Evolutionary conservation across 164 flowering plant genomes (phyloP), one percentile per base, ranked within the genome.

Genomic region (Macadamia tetraphylla): DNA sequence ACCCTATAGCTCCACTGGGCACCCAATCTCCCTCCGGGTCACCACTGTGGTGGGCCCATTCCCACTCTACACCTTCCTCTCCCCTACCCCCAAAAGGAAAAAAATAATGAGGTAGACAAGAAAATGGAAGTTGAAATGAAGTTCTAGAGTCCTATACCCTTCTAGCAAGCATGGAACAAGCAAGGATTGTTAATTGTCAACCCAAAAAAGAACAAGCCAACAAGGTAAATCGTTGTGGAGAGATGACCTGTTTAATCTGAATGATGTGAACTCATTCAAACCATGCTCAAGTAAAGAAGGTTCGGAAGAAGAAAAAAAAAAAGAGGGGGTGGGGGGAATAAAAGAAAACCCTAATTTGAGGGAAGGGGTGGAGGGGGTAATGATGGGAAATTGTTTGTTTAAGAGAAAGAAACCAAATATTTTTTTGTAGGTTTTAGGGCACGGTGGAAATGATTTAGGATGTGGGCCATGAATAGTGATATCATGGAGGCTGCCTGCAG

Each of bases 401-500:
- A 35, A 35, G 40, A 63, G 31, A 49, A 63, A 48, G 53, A 17
- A 56, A 66, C 29, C 31, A 35, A 35, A 35, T 35, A 35, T 35
- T 5, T 35, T 23, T 35, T 66, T 61, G 67, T 64, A 57, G 74
- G 67, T 74, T 63, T 74, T 67, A 69, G 70, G 70, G 71, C 67
- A 70, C 64, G 67, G 15, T 11, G 67, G 74, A 66, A 55, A 74
- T 74, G 77, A 70, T 70, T 74, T 67, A 35, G 49, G 57, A 70
- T 29, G 71, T 46, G 55, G 44, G 58, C 59, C 63, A 67, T 70
- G 73, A 66, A 70, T 70, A 2, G 65, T 70, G 76, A 69, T 63
- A 70, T 70, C 17, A 61, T 71, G 68, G 69, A 70, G 68, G 66
- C 70, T 62, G 73, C 72, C 72, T 61, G 60, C 23, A 23, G 23